These are phyloP conservation scores for Phytophthora capsici DNA, from an alignment of 352 stramenopile species.

Conservation along the genomic window DNA sequence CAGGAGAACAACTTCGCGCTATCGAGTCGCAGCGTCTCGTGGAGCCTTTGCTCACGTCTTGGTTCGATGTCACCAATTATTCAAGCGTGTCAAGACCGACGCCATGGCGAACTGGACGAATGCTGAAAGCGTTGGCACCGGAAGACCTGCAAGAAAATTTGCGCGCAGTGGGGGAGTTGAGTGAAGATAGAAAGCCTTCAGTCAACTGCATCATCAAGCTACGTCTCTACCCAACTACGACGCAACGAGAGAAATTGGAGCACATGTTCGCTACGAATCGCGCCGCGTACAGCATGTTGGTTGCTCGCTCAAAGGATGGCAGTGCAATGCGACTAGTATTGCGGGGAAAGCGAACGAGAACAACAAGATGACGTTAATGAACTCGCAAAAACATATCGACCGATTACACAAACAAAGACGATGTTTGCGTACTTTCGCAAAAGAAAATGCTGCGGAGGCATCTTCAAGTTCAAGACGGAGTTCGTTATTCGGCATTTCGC, in stretches of 20 bases:
- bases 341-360: no score
- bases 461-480: constrained; percentile 4
- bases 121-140: no score
- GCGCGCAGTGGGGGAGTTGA: no score
- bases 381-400: neutral
- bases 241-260: neutral
- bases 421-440: constrained; percentile 29
- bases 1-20: no score
- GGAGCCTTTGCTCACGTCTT: no score
- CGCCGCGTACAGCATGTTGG: constrained; percentile 29
- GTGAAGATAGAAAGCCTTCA: no score
- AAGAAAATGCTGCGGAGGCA: constrained; percentile 2
- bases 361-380: constrained; percentile 6
- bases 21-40: no score
- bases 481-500: constrained; percentile 8
- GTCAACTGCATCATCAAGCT: neutral
- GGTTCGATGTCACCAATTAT: no score
- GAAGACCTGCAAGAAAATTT: no score
- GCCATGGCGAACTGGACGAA: no score
- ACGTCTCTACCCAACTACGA: neutral
- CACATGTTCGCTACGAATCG: constrained; percentile 25
- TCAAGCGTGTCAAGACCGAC: no score
- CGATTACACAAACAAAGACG: no score
- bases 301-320: constrained; percentile 6
- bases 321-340: neutral